Evolutionary conservation across 2,329 filamentous ascomycete species (phyloP).

Genomic region (Cladosporium sp.): DNA sequence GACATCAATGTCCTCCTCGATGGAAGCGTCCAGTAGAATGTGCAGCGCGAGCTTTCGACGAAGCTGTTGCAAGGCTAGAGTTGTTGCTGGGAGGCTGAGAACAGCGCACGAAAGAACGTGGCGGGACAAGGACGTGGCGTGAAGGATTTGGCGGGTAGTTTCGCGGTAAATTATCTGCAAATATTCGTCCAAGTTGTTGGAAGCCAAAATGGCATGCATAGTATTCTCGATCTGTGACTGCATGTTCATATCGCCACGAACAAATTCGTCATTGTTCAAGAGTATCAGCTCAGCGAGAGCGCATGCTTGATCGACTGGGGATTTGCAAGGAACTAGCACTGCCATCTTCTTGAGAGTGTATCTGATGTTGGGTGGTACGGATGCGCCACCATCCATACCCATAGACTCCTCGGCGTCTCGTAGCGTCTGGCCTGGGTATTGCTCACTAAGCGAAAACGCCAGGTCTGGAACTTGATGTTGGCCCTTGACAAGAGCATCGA

Average conservation of each 20-base stretch:
- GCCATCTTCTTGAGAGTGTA: neutral
- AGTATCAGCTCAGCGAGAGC: conserved; percentile 25
- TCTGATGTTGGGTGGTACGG: neutral
- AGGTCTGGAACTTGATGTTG: neutral
- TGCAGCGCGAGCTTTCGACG: conserved; percentile 63
- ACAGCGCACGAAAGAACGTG: conserved; percentile 55
- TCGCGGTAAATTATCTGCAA: neutral
- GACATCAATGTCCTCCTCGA: neutral
- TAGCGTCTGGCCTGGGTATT: neutral
- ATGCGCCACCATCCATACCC: neutral
- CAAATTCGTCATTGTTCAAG: conserved; percentile 25
- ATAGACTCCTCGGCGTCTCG: neutral
- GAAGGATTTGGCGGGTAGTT: conserved; percentile 12
- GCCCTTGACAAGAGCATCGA: conserved; percentile 16
- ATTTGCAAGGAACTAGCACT: neutral
- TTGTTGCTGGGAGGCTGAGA: conserved; percentile 54
- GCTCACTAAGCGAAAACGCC: conserved; percentile 1
- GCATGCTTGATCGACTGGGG: neutral
- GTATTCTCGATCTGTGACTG: conserved; percentile 20
- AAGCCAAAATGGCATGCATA: conserved; percentile 19
- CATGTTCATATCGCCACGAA: conserved; percentile 17
- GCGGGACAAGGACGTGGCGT: conserved; percentile 10
- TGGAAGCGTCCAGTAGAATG: conserved; percentile 42
- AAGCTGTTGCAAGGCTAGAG: conserved; percentile 53
- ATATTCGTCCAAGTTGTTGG: neutral